Evolutionary conservation across 176 grass and related monocot species (phyloP).

Genomic region (Raddia guianensis): DNA sequence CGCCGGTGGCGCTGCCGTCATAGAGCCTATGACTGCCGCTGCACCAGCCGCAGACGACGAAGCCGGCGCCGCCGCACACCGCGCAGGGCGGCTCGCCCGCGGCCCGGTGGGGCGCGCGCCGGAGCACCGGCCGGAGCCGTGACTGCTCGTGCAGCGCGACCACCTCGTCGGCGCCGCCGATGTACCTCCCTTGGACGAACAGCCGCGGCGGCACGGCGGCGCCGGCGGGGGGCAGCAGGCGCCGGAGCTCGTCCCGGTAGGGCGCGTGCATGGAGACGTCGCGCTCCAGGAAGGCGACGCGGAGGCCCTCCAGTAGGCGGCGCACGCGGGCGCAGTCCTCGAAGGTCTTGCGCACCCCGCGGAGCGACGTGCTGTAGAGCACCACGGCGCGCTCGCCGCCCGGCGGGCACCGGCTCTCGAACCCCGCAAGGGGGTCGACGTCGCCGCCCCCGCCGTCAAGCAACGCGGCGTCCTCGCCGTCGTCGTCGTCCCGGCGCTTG

Average conservation of each 20-base stretch:
- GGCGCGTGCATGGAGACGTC: slow-evolving; percentile 78
- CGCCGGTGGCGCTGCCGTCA: slow-evolving; percentile 32
- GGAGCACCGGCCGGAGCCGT: slow-evolving; percentile 51
- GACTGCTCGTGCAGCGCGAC: slow-evolving; percentile 63
- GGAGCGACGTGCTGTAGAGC: slow-evolving; percentile 79
- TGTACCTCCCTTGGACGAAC: slow-evolving; percentile 68
- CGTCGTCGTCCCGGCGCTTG: slow-evolving; percentile 16
- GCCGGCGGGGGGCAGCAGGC: slow-evolving; percentile 19
- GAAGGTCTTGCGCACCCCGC: slow-evolving; percentile 72
- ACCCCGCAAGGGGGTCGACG: slow-evolving; percentile 47
- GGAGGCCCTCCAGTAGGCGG: slow-evolving; percentile 59
- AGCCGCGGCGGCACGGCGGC: slow-evolving; percentile 60
- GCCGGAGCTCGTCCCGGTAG: slow-evolving; percentile 76
- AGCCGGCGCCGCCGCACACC: slow-evolving; percentile 70
- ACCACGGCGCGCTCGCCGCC: slow-evolving; percentile 62
- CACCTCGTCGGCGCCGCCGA: slow-evolving; percentile 85
- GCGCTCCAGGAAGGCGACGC: slow-evolving; percentile 68
- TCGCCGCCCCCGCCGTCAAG: not conserved
- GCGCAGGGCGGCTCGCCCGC: slow-evolving; percentile 49
- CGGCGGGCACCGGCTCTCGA: slow-evolving; percentile 59
- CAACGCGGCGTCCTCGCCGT: not conserved
- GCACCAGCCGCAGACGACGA: slow-evolving; percentile 71
- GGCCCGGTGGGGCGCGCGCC: slow-evolving; percentile 15
- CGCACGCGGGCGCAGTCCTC: slow-evolving; percentile 79
- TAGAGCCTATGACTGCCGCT: slow-evolving; percentile 76